Conservation (phyloP, 345 rosid species). For the Gossypium ekmanianum region DNA sequence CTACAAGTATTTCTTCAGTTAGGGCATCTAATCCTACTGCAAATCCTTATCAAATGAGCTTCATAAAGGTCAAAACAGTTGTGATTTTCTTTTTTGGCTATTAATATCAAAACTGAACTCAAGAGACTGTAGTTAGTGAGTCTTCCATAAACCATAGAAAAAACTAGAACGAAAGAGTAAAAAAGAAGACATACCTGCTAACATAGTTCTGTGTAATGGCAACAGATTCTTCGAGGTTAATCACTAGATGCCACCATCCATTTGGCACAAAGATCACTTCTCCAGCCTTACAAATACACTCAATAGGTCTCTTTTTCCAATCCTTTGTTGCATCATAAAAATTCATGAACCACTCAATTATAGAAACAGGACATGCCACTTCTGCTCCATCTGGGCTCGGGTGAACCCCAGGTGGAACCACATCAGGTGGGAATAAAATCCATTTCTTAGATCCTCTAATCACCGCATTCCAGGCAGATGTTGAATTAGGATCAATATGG, state of each 20-base stretch:
- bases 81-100: neutral
- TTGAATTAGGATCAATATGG: constrained; percentile 98
- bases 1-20: neutral
- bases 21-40: neutral
- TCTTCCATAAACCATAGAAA: neutral
- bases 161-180: constrained; percentile 13
- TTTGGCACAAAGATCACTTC: constrained; percentile 92
- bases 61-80: neutral
- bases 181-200: constrained; percentile 56
- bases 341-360: constrained; percentile 98
- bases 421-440: constrained; percentile 93
- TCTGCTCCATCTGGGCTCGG: constrained; percentile 97
- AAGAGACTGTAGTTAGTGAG: neutral
- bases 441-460: constrained; percentile 92
- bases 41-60: neutral
- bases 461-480: constrained; percentile 97
- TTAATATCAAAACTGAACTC: neutral
- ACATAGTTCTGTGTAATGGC: constrained; percentile 95
- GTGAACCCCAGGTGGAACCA: constrained; percentile 89
- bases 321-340: constrained; percentile 73
- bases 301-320: constrained; percentile 76
- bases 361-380: constrained; percentile 96
- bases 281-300: constrained; percentile 91
- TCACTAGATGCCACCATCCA: constrained; percentile 99
- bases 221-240: constrained; percentile 88